A percentile compares a stretch with the other conserved stretches of the same genome.
These are phyloP conservation scores for Mortierella sp. DNA, from an alignment of 371 early-diverging fungal genomes.

Conservation along the genomic window DNA sequence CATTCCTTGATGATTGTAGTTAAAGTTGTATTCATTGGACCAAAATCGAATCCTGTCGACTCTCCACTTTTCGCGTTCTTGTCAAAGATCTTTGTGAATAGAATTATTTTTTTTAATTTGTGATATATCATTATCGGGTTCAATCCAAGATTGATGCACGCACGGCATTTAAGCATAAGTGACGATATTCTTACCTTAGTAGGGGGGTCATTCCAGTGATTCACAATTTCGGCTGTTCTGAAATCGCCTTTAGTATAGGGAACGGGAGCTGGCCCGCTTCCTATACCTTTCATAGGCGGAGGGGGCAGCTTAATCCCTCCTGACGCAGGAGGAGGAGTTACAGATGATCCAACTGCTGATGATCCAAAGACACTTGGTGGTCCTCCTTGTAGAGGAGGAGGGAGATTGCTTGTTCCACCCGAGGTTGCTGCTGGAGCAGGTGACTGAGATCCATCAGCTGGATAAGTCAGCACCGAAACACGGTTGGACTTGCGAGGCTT, in stretches of 20 bases:
- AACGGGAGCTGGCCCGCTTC: constrained; percentile 20
- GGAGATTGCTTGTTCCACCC: constrained; percentile 5
- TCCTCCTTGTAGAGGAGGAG: constrained; percentile 18
- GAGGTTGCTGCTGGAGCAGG: constrained; percentile 6
- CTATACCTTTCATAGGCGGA: constrained; percentile 30
- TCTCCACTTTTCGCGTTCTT: constrained; percentile 27
- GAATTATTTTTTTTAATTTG: not conserved
- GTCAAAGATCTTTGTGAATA: constrained; percentile 50
- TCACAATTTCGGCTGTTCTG: constrained; percentile 60
- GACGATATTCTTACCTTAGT: constrained; percentile 53
- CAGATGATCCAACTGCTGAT: constrained; percentile 5
- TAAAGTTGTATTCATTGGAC: constrained; percentile 34
- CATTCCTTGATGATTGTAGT: constrained; percentile 39
- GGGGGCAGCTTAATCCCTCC: constrained; percentile 43
- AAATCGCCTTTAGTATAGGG: constrained; percentile 59
- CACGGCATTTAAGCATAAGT: not conserved
- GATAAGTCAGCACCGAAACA: constrained; percentile 40
- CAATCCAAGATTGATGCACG: not conserved
- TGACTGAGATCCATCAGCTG: constrained; percentile 17
- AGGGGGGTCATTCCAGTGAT: constrained; percentile 68
- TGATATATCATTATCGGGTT: not conserved
- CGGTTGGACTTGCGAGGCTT: constrained; percentile 51
- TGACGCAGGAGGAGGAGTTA: constrained; percentile 25
- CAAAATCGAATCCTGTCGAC: constrained; percentile 31
- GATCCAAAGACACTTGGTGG: constrained; percentile 43